Percentiles rank a stretch among this genome's conserved stretches.
These are phyloP conservation scores for Xerocomus minutiporus DNA, from an alignment of 1,284 basidiomycete species.

Conservation along the genomic window DNA sequence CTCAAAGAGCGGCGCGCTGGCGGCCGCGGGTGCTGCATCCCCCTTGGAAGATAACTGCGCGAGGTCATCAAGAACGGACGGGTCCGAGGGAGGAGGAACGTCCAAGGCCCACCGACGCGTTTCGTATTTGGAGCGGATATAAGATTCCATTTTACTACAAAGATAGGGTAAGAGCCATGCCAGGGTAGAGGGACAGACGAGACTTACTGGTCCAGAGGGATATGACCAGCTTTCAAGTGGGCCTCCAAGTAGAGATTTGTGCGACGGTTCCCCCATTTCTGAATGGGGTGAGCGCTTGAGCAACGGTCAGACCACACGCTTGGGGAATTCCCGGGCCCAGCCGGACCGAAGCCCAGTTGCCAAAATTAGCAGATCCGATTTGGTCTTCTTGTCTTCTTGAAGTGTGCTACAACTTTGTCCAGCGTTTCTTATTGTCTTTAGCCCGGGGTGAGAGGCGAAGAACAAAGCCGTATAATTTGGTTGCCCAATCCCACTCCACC, in stretches of 20 bases:
- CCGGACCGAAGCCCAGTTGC: too few species aligned
- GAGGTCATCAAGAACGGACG: slow-evolving; percentile 68
- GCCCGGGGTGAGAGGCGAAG: too few species aligned
- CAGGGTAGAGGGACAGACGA: background rate
- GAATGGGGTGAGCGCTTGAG: slow-evolving; percentile 43
- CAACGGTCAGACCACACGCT: slow-evolving; percentile 33
- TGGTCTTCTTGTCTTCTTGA: too few species aligned
- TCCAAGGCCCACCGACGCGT: slow-evolving; percentile 89
- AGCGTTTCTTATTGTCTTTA: too few species aligned
- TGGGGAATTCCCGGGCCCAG: too few species aligned
- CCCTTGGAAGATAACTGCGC: slow-evolving; percentile 17
- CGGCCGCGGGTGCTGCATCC: slow-evolving; percentile 17
- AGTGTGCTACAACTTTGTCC: too few species aligned
- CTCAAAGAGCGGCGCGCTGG: slow-evolving; percentile 22
- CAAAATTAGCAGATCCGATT: too few species aligned
- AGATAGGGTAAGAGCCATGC: background rate
- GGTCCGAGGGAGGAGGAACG: slow-evolving; percentile 79
- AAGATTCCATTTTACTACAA: slow-evolving; percentile 93
- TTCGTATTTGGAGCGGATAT: slow-evolving; percentile 97
- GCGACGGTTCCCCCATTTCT: slow-evolving; percentile 91
- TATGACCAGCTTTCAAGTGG: slow-evolving; percentile 88
- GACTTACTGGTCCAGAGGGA: slow-evolving; percentile 91
- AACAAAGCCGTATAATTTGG: too few species aligned
- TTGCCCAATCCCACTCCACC: too few species aligned
- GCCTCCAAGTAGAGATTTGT: slow-evolving; percentile 98